Conservation (phyloP, 257 asterid species). For the Salvia rosmarinus region DNA sequence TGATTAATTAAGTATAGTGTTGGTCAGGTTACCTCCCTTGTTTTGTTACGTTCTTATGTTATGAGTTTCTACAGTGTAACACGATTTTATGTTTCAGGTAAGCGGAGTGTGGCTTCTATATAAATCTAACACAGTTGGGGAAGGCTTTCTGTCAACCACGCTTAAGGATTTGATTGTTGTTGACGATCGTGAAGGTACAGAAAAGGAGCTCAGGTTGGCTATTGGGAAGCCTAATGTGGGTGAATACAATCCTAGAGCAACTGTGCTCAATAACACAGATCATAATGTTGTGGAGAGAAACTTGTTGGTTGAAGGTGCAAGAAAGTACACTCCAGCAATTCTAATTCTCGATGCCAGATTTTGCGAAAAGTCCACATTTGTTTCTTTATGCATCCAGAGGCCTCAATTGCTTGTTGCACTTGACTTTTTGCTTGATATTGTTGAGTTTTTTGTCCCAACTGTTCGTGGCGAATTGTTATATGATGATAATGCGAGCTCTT, state of each 20-base stretch:
- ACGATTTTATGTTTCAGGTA: constrained; percentile 56
- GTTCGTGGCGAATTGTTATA: constrained; percentile 66
- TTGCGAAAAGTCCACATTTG: constrained; percentile 54
- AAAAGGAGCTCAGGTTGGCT: constrained; percentile 89
- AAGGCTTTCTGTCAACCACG: constrained; percentile 81
- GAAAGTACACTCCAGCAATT: constrained; percentile 72
- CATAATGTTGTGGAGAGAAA: constrained; percentile 35
- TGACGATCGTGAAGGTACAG: constrained; percentile 95
- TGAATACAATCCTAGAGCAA: constrained; percentile 47
- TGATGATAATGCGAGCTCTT: constrained; percentile 62
- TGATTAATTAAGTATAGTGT: constrained; percentile 7
- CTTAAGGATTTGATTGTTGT: constrained; percentile 77
- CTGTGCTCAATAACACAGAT: constrained; percentile 40
- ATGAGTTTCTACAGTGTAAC: constrained; percentile 23
- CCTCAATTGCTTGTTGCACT: constrained; percentile 96
- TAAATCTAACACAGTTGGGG: constrained; percentile 71
- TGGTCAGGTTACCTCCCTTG: constrained; percentile 29
- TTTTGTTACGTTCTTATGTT: constrained; percentile 15
- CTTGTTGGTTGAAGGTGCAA: constrained; percentile 40
- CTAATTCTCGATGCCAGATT: constrained; percentile 86
- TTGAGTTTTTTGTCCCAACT: constrained; percentile 93
- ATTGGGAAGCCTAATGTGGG: constrained; percentile 74
- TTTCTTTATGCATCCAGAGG: constrained; percentile 90
- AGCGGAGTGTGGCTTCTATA: constrained; percentile 87
- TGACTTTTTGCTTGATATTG: constrained; percentile 87